These are phyloP conservation scores for Arthrobotrys sphaeroides DNA, from an alignment of 2,329 filamentous ascomycete genomes.

Conservation along the genomic window DNA sequence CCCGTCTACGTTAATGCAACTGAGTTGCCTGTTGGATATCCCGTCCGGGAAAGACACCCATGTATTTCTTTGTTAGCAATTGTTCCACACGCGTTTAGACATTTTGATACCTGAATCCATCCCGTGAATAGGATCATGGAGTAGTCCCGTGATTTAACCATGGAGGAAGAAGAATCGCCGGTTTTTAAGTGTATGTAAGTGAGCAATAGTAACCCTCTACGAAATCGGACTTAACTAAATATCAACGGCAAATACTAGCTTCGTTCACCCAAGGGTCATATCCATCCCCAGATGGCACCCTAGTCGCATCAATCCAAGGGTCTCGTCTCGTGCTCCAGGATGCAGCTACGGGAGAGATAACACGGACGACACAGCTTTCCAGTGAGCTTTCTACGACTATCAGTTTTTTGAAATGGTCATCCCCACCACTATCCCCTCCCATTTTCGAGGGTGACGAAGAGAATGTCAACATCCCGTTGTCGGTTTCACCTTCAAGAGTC, in stretches of 20 bases:
- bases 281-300: slow-evolving; percentile 57
- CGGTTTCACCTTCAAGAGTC: slow-evolving; percentile 35
- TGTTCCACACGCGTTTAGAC: slow-evolving; percentile 13
- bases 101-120: too few relatives aligned
- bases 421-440: slow-evolving; percentile 37
- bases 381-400: slow-evolving; percentile 55
- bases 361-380: slow-evolving; percentile 56
- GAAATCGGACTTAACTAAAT: not conserved
- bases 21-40: slow-evolving; percentile 16
- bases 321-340: slow-evolving; percentile 56
- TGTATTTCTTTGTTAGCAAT: slow-evolving; percentile 11
- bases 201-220: not conserved
- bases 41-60: not conserved
- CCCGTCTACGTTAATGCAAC: not conserved
- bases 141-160: too few relatives aligned
- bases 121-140: not conserved
- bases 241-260: not conserved
- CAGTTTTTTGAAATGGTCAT: slow-evolving; percentile 57
- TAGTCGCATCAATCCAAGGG: slow-evolving; percentile 57
- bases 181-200: slow-evolving; percentile 52
- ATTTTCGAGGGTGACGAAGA: slow-evolving; percentile 54
- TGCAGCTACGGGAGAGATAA: slow-evolving; percentile 56
- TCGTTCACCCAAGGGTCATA: slow-evolving; percentile 56
- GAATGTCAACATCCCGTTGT: slow-evolving; percentile 35
- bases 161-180: slow-evolving; percentile 42